Base-by-base conservation (phyloP, 108 stramenopile species). In the Discostella stelligeroides region DNA sequence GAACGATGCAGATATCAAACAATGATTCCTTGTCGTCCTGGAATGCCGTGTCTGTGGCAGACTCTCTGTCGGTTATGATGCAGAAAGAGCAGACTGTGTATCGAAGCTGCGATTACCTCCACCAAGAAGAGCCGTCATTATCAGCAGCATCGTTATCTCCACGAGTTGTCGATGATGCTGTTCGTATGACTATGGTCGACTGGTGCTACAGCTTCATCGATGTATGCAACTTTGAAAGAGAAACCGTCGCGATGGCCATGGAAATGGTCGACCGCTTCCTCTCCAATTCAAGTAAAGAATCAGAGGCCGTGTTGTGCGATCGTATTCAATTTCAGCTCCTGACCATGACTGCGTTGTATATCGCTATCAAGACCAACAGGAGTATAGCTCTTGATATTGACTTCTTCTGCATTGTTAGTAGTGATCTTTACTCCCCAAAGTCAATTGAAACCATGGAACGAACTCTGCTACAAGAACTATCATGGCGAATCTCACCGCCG, bases 381-480 rank as follows among this genome's bases (percentile, higher is more conserved):
- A 76, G 60, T 4, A 50, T 73, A 24, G 86, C 79, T 12, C 59
- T 92, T 23, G 60, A 72, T 13, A 72, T 76, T 6, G 55, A 75
- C 1, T 30, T 83, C 12, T 63, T 91, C 21, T 83, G 81, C 1
- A 68, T 64, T 11, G 50, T 87, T n/a, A 76, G 80, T 45, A 81
- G 72, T 20, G 86, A 87, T 17, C 55, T 25, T 8, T 83, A 84
- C 68, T 72, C 71, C 1, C 57, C 47, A 9, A 41, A 66, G 13
- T 76, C 88, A 5, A 82, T 91, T 23, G 84, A 83, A 40, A 63
- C 48, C 15, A 86, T 86, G 83, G 90, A 91, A 63, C 14, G 48
- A 11, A 53, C 14, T 12, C 34, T 84, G 24, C 28, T 82, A 14
- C 11, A 38, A 0, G 75, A 83, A 15, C 48, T 91, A 14, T 48